Percentiles rank a stretch among this genome's conserved stretches.
phyloP scores from a whole-genome alignment of 306 rosid genomes.

The Gastrolobium bilobum region DNA sequence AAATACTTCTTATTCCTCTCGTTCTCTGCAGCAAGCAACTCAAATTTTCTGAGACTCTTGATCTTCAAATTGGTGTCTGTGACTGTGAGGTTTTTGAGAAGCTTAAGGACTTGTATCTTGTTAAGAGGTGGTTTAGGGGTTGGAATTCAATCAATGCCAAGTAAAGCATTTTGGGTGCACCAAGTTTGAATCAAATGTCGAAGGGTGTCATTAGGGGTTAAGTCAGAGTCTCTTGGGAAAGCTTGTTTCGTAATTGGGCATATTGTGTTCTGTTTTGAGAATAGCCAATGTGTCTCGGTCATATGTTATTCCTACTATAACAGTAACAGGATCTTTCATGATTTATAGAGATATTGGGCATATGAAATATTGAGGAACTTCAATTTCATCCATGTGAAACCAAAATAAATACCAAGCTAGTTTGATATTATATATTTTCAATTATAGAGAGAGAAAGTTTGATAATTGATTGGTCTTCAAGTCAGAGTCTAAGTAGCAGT shows the following conservation, averaged over 20 bases:
- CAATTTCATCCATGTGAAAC: conserved; percentile 60
- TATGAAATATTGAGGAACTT: conserved; percentile 62
- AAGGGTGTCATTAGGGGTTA: conserved; percentile 67
- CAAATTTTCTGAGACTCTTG: conserved; percentile 47
- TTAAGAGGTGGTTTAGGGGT: conserved; percentile 59
- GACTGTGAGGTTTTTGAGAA: conserved; percentile 45
- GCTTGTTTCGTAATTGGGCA: conserved; percentile 63
- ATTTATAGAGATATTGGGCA: conserved; percentile 71
- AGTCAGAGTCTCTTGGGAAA: conserved; percentile 43
- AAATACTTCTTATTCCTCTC: conserved; percentile 54
- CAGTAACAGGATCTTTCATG: conserved; percentile 70
- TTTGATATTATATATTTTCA: not conserved
- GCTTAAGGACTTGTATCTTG: conserved; percentile 50
- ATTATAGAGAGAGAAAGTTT: not conserved
- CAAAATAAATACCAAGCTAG: not conserved
- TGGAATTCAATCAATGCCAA: conserved; percentile 54
- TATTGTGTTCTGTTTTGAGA: conserved; percentile 45
- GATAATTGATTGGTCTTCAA: not conserved
- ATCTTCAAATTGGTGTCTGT: conserved; percentile 32
- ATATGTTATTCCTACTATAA: conserved; percentile 65
- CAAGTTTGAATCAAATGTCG: conserved; percentile 68
- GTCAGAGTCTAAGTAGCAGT: conserved; percentile 16
- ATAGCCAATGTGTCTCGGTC: conserved; percentile 65
- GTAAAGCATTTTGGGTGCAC: conserved; percentile 54
- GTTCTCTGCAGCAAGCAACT: conserved; percentile 48